These are phyloP conservation scores for Sordaria brevicollis DNA, from an alignment of 495 filamentous ascomycete species.

Conservation along the genomic window DNA sequence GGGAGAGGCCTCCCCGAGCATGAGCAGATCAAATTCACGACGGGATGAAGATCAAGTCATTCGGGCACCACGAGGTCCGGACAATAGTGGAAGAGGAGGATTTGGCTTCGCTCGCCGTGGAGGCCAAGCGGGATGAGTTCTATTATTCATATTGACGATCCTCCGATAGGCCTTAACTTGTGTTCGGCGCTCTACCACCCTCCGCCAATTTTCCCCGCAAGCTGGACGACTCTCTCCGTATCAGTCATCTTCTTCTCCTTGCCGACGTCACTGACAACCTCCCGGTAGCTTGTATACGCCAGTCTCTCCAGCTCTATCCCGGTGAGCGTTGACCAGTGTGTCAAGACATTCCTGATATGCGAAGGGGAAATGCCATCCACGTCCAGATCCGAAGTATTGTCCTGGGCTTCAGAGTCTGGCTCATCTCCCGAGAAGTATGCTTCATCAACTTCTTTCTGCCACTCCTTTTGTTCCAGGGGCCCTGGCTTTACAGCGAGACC, in stretches of 20 bases:
- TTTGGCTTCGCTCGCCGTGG: slow-evolving; percentile 45
- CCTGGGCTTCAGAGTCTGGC: slow-evolving; percentile 23
- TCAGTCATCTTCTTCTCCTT: slow-evolving; percentile 52
- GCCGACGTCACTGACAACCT: slow-evolving; percentile 91
- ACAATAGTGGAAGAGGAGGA: slow-evolving; percentile 63
- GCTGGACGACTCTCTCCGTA: slow-evolving; percentile 74
- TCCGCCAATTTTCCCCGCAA: slow-evolving; percentile 87
- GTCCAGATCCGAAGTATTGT: slow-evolving; percentile 21
- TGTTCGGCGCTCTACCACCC: slow-evolving; percentile 57
- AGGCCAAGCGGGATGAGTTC: slow-evolving; percentile 18
- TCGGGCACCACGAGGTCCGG: slow-evolving; percentile 63
- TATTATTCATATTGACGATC: slow-evolving; percentile 9
- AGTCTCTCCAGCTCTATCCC: slow-evolving; percentile 61
- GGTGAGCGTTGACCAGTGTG: slow-evolving; percentile 63
- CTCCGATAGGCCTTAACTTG: slow-evolving; percentile 1
- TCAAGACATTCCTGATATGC: slow-evolving; percentile 48
- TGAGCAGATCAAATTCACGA: slow-evolving; percentile 33
- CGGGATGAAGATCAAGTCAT: slow-evolving; percentile 43
- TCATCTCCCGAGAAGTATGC: slow-evolving; percentile 83
- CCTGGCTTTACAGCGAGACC: slow-evolving; percentile 44
- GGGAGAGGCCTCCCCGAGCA: slow-evolving; percentile 37
- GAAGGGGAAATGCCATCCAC: slow-evolving; percentile 48
- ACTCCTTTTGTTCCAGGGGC: slow-evolving; percentile 68
- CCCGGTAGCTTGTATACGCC: slow-evolving; percentile 75
- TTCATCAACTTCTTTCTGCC: slow-evolving; percentile 81